Evolutionary conservation across 164 flowering plant species (phyloP).

Genomic region (Umbellularia californica): DNA sequence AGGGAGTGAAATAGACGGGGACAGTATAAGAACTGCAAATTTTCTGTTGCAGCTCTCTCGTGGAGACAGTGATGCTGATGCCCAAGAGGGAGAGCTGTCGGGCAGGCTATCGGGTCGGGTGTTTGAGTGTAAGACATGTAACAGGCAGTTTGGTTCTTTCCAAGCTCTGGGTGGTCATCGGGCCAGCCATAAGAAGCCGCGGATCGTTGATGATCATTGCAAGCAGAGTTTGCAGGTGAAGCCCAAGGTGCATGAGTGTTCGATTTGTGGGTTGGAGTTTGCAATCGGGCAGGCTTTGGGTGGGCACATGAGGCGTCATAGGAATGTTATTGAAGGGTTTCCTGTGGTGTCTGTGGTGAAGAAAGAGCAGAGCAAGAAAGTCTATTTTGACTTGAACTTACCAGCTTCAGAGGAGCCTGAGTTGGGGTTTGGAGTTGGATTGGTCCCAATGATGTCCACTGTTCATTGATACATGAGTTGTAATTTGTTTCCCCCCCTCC

Average conservation of each 20-base stretch:
- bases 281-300: conserved; percentile 72
- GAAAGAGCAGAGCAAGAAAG: conserved; percentile 24
- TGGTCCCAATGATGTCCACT: not conserved
- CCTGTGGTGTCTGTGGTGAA: conserved; percentile 18
- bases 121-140: conserved; percentile 86
- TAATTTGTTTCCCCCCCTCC: too few species aligned
- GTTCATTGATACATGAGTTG: too few species aligned
- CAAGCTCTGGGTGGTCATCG: conserved; percentile 91
- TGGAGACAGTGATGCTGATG: not conserved
- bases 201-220: conserved; percentile 16
- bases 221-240: conserved; percentile 20
- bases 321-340: conserved; percentile 14
- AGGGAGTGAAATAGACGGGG: conserved; percentile 17
- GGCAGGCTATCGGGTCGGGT: conserved; percentile 25
- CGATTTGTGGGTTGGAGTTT: conserved; percentile 68
- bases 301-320: conserved; percentile 75
- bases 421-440: not conserved
- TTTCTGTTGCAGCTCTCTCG: conserved; percentile 57
- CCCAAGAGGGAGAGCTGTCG: not conserved
- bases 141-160: conserved; percentile 68
- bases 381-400: conserved; percentile 61
- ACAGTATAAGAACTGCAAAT: conserved; percentile 45
- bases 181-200: conserved; percentile 85
- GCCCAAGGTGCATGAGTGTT: conserved; percentile 62
- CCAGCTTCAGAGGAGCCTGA: conserved; percentile 44